Evolutionary conservation across 345 rosid species (phyloP).

Genomic region (Populus pruinosa): DNA sequence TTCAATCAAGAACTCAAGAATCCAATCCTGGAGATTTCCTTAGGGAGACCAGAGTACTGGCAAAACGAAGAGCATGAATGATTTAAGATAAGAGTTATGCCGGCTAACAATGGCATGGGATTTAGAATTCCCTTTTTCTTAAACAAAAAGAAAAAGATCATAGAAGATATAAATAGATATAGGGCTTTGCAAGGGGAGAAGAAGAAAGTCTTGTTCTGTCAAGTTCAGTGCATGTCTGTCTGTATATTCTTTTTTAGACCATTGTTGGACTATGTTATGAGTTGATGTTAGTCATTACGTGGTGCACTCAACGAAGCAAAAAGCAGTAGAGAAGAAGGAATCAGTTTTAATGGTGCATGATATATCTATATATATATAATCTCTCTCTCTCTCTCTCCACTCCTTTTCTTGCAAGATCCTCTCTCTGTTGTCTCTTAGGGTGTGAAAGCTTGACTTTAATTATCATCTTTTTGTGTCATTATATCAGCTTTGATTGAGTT

Average conservation of each 20-base stretch:
- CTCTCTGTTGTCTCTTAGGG: neutral
- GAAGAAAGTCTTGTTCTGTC: neutral
- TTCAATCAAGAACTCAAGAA: conserved; percentile 9
- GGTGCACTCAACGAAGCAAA: neutral
- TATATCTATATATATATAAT: neutral
- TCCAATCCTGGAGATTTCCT: conserved; percentile 47
- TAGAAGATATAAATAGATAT: neutral
- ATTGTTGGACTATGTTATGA: neutral
- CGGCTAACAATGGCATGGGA: neutral
- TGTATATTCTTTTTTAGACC: neutral
- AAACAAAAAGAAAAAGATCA: neutral
- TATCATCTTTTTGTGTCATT: neutral
- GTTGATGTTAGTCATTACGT: neutral
- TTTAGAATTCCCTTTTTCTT: neutral
- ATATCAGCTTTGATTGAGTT: neutral
- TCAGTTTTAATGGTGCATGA: conserved; percentile 3
- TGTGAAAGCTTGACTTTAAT: conserved; percentile 15
- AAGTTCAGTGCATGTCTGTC: conserved; percentile 2
- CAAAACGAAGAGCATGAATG: conserved; percentile 20
- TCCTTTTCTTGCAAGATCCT: neutral
- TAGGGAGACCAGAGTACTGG: conserved; percentile 38
- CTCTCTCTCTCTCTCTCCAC: neutral
- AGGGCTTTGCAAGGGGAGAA: neutral
- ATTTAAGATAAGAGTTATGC: neutral
- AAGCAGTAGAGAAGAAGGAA: neutral